Evolutionary conservation across 2,329 filamentous ascomycete genomes (phyloP).

Genomic region (Alternaria tenuissima): DNA sequence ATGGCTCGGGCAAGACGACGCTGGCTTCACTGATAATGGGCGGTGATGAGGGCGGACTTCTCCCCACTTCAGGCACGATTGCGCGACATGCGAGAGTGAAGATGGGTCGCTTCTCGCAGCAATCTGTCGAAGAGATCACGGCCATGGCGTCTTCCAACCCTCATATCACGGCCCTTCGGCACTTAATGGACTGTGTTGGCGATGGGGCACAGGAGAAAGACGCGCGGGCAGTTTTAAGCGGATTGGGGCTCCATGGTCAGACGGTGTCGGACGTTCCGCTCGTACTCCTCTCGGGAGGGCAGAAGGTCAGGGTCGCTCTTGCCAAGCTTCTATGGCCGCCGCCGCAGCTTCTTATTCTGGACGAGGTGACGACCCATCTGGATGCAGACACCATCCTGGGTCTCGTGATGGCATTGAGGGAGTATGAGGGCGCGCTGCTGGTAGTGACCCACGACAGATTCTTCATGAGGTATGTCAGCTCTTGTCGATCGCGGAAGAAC

Average conservation of each 20-base stretch:
- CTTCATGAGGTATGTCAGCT: conserved; percentile 67
- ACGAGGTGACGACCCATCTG: conserved; percentile 85
- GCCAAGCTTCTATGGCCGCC: conserved; percentile 72
- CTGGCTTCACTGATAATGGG: conserved; percentile 75
- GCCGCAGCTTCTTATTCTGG: conserved; percentile 77
- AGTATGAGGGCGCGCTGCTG: conserved; percentile 77
- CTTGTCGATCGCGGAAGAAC: neutral
- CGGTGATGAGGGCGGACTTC: conserved; percentile 47
- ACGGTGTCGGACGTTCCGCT: conserved; percentile 77
- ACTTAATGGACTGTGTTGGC: conserved; percentile 66
- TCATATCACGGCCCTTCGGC: conserved; percentile 69
- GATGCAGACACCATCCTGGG: conserved; percentile 83
- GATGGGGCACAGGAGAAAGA: conserved; percentile 70
- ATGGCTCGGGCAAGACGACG: conserved; percentile 84
- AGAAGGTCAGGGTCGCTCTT: conserved; percentile 71
- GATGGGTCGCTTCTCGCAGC: conserved; percentile 81
- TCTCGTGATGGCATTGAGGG: conserved; percentile 69
- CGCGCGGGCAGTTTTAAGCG: conserved; percentile 70
- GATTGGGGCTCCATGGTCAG: conserved; percentile 74
- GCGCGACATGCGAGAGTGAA: conserved; percentile 73
- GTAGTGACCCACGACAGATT: conserved; percentile 85
- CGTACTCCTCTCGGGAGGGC: conserved; percentile 78
- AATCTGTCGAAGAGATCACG: conserved; percentile 76
- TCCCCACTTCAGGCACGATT: conserved; percentile 68
- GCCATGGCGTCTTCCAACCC: conserved; percentile 60